These are phyloP conservation scores for Phytopythium oedochilum DNA, from an alignment of 352 stramenopile species.

Conservation along the genomic window DNA sequence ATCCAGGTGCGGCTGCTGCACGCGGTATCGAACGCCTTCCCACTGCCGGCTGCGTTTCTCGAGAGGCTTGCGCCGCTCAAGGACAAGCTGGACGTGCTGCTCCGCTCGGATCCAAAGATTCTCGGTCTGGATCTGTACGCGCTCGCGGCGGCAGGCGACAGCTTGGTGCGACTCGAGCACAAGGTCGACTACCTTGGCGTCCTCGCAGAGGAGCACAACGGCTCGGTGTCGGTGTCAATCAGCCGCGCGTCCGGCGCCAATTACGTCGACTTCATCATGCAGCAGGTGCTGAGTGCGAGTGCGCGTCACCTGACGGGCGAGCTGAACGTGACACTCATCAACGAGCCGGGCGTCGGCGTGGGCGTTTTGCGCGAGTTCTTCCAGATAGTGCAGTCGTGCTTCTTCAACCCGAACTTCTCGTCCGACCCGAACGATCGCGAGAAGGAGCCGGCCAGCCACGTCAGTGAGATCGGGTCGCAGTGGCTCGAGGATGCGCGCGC, in stretches of 20 bases:
- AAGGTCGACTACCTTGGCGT: constrained; percentile 72
- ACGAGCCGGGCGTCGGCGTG: constrained; percentile 59
- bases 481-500: constrained; percentile 56
- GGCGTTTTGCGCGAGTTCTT: constrained; percentile 73
- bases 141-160: constrained; percentile 29
- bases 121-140: constrained; percentile 63
- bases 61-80: constrained; percentile 34
- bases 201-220: constrained; percentile 51
- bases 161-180: constrained; percentile 59
- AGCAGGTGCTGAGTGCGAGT: constrained; percentile 55
- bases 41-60: constrained; percentile 26
- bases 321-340: constrained; percentile 58
- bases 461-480: constrained; percentile 51
- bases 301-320: constrained; percentile 47
- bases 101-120: constrained; percentile 69
- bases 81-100: constrained; percentile 49
- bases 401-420: constrained; percentile 33
- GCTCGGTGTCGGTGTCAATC: constrained; percentile 48
- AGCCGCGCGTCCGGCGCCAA: constrained; percentile 53
- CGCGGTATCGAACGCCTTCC: constrained; percentile 35
- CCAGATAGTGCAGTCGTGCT: constrained; percentile 59
- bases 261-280: constrained; percentile 66
- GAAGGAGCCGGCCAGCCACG: constrained; percentile 14
- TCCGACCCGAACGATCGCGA: background rate
- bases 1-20: constrained; percentile 49